These are phyloP conservation scores for Rhizophagus prolifer DNA, from an alignment of 192 early-diverging fungal genomes.

Conservation along the genomic window DNA sequence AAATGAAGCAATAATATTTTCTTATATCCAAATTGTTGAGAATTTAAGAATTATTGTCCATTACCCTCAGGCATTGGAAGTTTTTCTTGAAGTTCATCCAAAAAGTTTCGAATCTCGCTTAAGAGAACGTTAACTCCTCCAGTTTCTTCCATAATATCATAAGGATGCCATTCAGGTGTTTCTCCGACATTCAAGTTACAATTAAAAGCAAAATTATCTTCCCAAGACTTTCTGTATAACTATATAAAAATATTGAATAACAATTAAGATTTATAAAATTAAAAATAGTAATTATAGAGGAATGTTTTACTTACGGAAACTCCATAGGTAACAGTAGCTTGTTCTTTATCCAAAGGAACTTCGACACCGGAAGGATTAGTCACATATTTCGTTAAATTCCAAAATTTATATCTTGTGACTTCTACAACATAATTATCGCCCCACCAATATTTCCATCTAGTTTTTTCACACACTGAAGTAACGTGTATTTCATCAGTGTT, in stretches of 20 bases:
- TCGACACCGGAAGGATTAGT: conserved; percentile 6
- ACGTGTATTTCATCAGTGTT: conserved; percentile 33
- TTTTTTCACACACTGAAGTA: conserved; percentile 34
- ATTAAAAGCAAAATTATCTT: conserved; percentile 41
- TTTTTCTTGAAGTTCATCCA: background rate
- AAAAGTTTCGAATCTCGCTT: conserved; percentile 13
- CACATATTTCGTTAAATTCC: conserved; percentile 24
- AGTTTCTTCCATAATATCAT: conserved; percentile 30
- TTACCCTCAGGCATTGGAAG: background rate
- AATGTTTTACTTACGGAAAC: conserved; percentile 18
- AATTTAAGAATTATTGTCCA: background rate
- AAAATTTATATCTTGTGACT: conserved; percentile 42
- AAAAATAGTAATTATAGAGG: background rate
- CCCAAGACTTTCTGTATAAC: conserved; percentile 38
- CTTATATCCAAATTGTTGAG: no score
- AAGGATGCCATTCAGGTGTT: conserved; percentile 37
- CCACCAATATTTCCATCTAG: conserved; percentile 44
- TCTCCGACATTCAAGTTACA: conserved; percentile 36
- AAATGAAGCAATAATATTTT: no score
- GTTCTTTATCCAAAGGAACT: background rate
- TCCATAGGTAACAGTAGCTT: conserved; percentile 6
- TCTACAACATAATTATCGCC: conserved; percentile 39
- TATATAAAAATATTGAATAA: background rate
- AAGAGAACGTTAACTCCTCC: background rate
- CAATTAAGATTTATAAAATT: background rate